A percentile compares a stretch with the other conserved stretches of the same genome.
Conservation (phyloP, 1,284 basidiomycete species). For the Fomitopsis palustris region DNA sequence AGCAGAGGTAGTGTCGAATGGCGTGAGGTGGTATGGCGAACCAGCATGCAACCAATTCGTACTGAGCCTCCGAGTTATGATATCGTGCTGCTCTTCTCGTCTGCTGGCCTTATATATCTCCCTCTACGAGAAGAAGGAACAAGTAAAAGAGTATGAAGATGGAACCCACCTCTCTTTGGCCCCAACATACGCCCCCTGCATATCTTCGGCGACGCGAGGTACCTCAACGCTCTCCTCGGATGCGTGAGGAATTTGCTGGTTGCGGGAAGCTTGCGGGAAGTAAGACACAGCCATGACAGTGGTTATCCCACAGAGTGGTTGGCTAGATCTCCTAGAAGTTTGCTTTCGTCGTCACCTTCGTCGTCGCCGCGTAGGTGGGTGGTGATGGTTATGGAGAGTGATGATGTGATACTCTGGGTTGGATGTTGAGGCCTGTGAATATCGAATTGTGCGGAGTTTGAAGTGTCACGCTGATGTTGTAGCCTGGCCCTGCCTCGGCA, state of each 20-base stretch:
- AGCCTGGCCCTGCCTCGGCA: neutral
- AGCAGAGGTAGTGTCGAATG: too few relatives aligned
- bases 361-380: neutral
- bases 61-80: too few relatives aligned
- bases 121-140: neutral
- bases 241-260: conserved; percentile 16
- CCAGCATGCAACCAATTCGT: too few relatives aligned
- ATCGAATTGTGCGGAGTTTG: neutral
- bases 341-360: conserved; percentile 4
- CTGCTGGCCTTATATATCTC: too few relatives aligned
- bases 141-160: neutral
- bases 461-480: neutral
- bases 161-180: conserved; percentile 64
- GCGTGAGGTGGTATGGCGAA: too few relatives aligned
- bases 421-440: neutral
- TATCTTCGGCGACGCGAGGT: conserved; percentile 41
- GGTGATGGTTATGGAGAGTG: neutral
- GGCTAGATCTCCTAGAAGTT: neutral
- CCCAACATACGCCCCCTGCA: conserved; percentile 70
- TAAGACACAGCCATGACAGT: conserved; percentile 25
- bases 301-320: neutral
- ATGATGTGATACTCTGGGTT: conserved; percentile 1
- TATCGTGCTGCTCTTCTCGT: too few relatives aligned
- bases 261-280: conserved; percentile 17
- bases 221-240: conserved; percentile 19